Evolutionary conservation across 495 filamentous ascomycete species (phyloP).

Genomic region (Trichoderma reesei): DNA sequence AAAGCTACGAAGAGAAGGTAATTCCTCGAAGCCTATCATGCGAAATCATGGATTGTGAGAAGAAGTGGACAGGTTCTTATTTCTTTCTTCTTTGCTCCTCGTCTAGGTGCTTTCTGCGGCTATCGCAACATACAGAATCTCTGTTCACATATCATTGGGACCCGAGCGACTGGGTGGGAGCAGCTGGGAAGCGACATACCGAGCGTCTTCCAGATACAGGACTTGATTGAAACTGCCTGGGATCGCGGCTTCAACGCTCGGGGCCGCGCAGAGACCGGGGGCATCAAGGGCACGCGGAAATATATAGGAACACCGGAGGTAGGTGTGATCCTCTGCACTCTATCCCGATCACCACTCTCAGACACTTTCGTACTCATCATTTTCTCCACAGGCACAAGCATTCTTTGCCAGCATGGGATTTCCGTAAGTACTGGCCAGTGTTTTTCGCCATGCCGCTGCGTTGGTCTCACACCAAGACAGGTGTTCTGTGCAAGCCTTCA

Average conservation of each 20-base stretch:
- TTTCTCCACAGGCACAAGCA: constrained; percentile 56
- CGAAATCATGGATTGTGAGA: background rate
- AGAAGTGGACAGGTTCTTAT: background rate
- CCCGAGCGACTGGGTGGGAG: constrained; percentile 45
- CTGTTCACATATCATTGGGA: constrained; percentile 61
- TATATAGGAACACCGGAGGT: constrained; percentile 96
- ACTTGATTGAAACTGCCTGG: constrained; percentile 86
- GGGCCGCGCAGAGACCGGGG: constrained; percentile 74
- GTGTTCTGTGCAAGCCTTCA: constrained; percentile 31
- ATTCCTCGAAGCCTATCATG: background rate
- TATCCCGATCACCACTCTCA: background rate
- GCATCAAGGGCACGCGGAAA: constrained; percentile 78
- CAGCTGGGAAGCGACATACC: constrained; percentile 56
- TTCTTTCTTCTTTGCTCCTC: background rate
- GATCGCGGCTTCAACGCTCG: constrained; percentile 68
- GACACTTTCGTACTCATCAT: constrained; percentile 2
- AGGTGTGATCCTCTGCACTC: constrained; percentile 14
- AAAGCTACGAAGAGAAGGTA: constrained; percentile 64
- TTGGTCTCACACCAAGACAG: constrained; percentile 13
- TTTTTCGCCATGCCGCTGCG: background rate
- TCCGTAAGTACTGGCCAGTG: constrained; percentile 33
- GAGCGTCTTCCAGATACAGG: constrained; percentile 74
- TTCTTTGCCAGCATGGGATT: constrained; percentile 63
- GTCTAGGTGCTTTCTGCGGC: constrained; percentile 79
- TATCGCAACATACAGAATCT: constrained; percentile 97